Percentiles rank a stretch among this genome's conserved stretches.
Conservation (phyloP, 2,329 filamentous ascomycete genomes). For the Pyrenochaeta sp. region DNA sequence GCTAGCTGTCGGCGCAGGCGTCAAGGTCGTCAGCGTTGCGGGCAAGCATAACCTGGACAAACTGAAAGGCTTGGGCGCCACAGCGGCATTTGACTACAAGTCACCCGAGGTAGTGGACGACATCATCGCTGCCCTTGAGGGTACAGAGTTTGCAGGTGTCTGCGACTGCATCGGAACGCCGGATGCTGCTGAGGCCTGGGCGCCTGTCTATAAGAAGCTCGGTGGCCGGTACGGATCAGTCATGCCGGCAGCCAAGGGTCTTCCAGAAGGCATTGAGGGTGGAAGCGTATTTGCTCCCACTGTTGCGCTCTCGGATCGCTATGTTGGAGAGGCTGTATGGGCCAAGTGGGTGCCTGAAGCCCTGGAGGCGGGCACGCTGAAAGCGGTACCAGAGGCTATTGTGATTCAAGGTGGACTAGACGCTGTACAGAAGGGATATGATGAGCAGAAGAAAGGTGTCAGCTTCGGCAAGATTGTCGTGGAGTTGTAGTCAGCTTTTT, state of each 20-base stretch:
- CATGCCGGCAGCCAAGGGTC: slow-evolving; percentile 24
- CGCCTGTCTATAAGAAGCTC: slow-evolving; percentile 38
- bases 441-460: slow-evolving; percentile 40
- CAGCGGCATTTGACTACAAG: slow-evolving; percentile 45
- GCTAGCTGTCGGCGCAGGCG: slow-evolving; percentile 52
- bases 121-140: slow-evolving; percentile 51
- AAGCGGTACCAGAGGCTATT: slow-evolving; percentile 41
- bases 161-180: slow-evolving; percentile 50
- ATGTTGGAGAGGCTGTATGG: slow-evolving; percentile 46
- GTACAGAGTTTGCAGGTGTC: slow-evolving; percentile 53
- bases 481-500: slow-evolving; percentile 18
- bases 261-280: slow-evolving; percentile 40
- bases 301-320: slow-evolving; percentile 31
- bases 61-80: slow-evolving; percentile 41
- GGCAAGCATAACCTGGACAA: slow-evolving; percentile 44
- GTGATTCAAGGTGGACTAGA: slow-evolving; percentile 42
- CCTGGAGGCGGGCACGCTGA: slow-evolving; percentile 40
- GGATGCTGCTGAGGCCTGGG: slow-evolving; percentile 33
- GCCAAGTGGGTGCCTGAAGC: slow-evolving; percentile 43
- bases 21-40: slow-evolving; percentile 52
- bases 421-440: slow-evolving; percentile 36
- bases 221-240: slow-evolving; percentile 41
- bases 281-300: slow-evolving; percentile 29
- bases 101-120: slow-evolving; percentile 45
- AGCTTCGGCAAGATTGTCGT: slow-evolving; percentile 48